These are phyloP conservation scores for Fusarium anguioides DNA, from an alignment of 2,329 filamentous ascomycete genomes.

Conservation along the genomic window DNA sequence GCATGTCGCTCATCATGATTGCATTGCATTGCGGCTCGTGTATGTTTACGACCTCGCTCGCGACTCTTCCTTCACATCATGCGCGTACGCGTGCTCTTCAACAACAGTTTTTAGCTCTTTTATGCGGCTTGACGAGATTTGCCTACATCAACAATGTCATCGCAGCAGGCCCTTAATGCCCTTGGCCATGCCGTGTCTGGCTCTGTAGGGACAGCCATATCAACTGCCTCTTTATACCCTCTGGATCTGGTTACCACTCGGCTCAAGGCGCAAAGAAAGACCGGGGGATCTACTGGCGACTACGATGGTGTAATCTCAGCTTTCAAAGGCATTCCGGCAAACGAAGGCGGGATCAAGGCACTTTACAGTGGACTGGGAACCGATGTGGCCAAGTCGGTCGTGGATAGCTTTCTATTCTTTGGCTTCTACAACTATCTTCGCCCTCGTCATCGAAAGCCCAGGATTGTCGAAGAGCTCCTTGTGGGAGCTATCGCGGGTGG, in stretches of 20 bases:
- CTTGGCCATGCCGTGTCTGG: slow-evolving; percentile 86
- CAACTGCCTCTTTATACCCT: slow-evolving; percentile 83
- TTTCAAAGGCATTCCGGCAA: slow-evolving; percentile 73
- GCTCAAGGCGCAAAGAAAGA: slow-evolving; percentile 79
- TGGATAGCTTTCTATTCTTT: slow-evolving; percentile 88
- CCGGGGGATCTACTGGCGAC: slow-evolving; percentile 58
- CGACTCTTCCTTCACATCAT: slow-evolving; percentile 13
- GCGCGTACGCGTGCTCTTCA: slow-evolving; percentile 9
- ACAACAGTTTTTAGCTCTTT: neutral
- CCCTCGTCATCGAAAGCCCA: slow-evolving; percentile 59
- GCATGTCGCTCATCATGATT: slow-evolving; percentile 4
- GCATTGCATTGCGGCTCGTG: slow-evolving; percentile 10
- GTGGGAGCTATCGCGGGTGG: slow-evolving; percentile 81
- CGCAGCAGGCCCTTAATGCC: slow-evolving; percentile 68
- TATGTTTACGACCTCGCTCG: neutral
- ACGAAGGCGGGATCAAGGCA: slow-evolving; percentile 75
- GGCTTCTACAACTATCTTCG: slow-evolving; percentile 74
- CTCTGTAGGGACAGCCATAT: slow-evolving; percentile 79
- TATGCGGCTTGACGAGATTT: neutral
- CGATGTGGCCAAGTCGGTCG: slow-evolving; percentile 74
- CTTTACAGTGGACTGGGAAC: slow-evolving; percentile 75
- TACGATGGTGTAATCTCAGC: slow-evolving; percentile 77
- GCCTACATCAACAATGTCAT: slow-evolving; percentile 44
- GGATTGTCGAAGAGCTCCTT: slow-evolving; percentile 76
- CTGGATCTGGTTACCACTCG: slow-evolving; percentile 84